These are phyloP conservation scores for Yamadazyma atlantica DNA, from an alignment of 1,139 yeast genomes.

Conservation along the genomic window DNA sequence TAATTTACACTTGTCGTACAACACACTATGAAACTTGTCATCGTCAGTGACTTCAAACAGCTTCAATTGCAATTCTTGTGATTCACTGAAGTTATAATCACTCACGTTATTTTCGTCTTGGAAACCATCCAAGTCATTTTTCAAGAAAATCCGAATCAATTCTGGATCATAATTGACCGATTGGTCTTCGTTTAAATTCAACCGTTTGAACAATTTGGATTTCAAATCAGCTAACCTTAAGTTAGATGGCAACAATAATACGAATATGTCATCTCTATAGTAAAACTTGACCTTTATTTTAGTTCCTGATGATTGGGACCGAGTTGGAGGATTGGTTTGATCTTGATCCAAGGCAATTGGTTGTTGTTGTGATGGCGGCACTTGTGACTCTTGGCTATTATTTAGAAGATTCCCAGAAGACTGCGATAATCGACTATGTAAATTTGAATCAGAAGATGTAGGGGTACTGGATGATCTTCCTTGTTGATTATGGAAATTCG, in stretches of 20 bases:
- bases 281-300: constrained; percentile 78
- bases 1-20: constrained; percentile 48
- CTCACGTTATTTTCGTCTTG: constrained; percentile 29
- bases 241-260: constrained; percentile 67
- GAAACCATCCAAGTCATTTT: constrained; percentile 45
- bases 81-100: constrained; percentile 23
- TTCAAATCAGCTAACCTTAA: constrained; percentile 62
- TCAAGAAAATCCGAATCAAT: constrained; percentile 33
- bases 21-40: constrained; percentile 39
- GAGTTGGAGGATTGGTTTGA: constrained; percentile 1
- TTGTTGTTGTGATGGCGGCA: not conserved
- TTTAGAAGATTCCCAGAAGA: constrained; percentile 15
- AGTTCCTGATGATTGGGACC: constrained; percentile 13
- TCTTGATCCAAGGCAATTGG: constrained; percentile 3
- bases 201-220: constrained; percentile 63
- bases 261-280: constrained; percentile 88
- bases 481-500: constrained; percentile 23
- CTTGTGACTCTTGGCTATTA: constrained; percentile 4
- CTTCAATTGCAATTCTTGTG: constrained; percentile 22
- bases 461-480: constrained; percentile 26
- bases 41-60: constrained; percentile 43
- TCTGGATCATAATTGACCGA: constrained; percentile 10
- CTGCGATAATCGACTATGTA: constrained; percentile 14
- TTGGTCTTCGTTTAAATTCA: constrained; percentile 25
- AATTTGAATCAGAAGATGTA: constrained; percentile 27